Percentiles rank a stretch among this genome's conserved stretches.
Evolutionary conservation across 176 grass and related monocot species (phyloP).

Genomic region (Musa itinerans): DNA sequence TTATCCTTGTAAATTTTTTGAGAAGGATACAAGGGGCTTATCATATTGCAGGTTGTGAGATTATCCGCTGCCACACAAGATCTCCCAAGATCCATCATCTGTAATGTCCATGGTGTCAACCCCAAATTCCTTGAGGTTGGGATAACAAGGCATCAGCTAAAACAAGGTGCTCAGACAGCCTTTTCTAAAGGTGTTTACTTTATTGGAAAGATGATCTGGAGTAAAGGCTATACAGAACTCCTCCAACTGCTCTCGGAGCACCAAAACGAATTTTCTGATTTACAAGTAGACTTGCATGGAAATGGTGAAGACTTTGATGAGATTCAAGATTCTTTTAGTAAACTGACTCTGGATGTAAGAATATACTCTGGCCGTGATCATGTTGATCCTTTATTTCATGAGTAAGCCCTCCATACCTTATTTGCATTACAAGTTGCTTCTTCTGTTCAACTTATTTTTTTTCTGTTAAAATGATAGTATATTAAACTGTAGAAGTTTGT

Average conservation of each 20-base stretch:
- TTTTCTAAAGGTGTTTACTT: slow-evolving; percentile 91
- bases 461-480: no score
- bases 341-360: slow-evolving; percentile 52
- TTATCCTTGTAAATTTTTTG: background rate
- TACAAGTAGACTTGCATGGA: slow-evolving; percentile 89
- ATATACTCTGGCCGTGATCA: slow-evolving; percentile 80
- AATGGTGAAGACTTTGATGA: slow-evolving; percentile 78
- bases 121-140: slow-evolving; percentile 88
- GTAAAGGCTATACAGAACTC: slow-evolving; percentile 87
- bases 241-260: slow-evolving; percentile 58
- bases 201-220: slow-evolving; percentile 98
- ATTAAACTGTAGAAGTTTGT: background rate
- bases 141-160: slow-evolving; percentile 50
- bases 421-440: background rate
- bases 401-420: slow-evolving; percentile 34
- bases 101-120: slow-evolving; percentile 96
- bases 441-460: background rate
- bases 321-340: slow-evolving; percentile 57
- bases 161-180: slow-evolving; percentile 35
- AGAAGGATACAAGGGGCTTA: background rate
- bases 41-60: slow-evolving; percentile 61
- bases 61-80: slow-evolving; percentile 90
- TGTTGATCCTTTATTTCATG: slow-evolving; percentile 79
- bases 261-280: slow-evolving; percentile 51
- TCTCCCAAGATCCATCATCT: slow-evolving; percentile 73